These are phyloP conservation scores for Pythium brassicae DNA, from an alignment of 352 stramenopile genomes.

Conservation along the genomic window DNA sequence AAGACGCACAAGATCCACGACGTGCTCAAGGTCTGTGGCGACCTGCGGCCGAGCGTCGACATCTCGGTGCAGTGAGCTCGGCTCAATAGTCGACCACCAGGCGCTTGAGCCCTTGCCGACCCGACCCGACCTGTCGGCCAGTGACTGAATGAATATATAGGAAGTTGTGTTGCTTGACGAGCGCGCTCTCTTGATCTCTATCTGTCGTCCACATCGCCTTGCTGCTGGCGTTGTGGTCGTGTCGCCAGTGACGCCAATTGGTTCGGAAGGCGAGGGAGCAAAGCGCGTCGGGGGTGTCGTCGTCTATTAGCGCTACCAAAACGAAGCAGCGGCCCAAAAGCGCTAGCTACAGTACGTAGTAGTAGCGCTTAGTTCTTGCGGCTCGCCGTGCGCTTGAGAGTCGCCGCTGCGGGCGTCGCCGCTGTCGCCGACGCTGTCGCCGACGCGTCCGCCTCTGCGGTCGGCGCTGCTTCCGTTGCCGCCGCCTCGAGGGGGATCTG, in stretches of 20 bases:
- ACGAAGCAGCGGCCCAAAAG: too few relatives aligned
- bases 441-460: constrained; percentile 19
- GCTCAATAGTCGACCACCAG: too few relatives aligned
- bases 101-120: too few relatives aligned
- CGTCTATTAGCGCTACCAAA: too few relatives aligned
- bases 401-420: constrained; percentile 22
- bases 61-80: constrained; percentile 85
- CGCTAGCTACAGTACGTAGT: too few relatives aligned
- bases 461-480: not conserved
- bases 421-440: constrained; percentile 17
- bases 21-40: constrained; percentile 94
- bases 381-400: constrained; percentile 64
- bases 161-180: not conserved
- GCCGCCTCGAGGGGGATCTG: constrained; percentile 59
- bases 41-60: constrained; percentile 95
- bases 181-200: too few relatives aligned
- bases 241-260: too few relatives aligned
- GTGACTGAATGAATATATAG: constrained; percentile 1
- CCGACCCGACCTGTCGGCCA: too few relatives aligned
- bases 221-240: too few relatives aligned
- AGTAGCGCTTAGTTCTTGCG: constrained; percentile 75
- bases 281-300: too few relatives aligned
- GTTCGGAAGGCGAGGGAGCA: too few relatives aligned
- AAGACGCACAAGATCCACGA: constrained; percentile 96
- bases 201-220: too few relatives aligned